Base-by-base conservation (phyloP, 2,329 filamentous ascomycete species). In the Pezicula rhizophila region DNA sequence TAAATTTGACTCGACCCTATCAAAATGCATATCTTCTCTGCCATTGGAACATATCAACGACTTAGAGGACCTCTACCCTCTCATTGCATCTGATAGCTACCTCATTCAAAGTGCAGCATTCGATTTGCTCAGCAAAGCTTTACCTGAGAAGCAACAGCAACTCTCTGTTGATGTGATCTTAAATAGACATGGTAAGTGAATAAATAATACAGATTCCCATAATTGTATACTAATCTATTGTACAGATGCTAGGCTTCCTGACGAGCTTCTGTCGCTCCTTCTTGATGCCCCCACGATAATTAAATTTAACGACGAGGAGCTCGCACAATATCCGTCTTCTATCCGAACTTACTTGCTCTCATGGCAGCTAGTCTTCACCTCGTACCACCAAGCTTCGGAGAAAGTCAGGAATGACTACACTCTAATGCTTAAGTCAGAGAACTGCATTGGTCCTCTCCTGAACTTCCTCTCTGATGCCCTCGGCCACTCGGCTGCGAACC, bases 321-420 rank as follows among this genome's bases (percentile, higher is more conserved):
- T 90, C 18, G 76, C 82, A 5, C 73, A 79, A 14, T 86, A 91
- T 58, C 89, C 89, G 10, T 71, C 80, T 1, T 63, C 78, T 0
- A 73, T 96, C 42, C 81, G 89, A 46, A 82, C 84, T 8, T 99
- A 96, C 61, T 75, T 99, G 2, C 73, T 96, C 25, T 87, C 89
- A 10, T 99, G 93, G 93, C 80, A 88, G 54, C 74, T 97, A 1
- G 77, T 96, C 0, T 97, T 95, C 62, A 89, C 95, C 58, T 85
- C 92, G 40, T 95, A 92, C 62, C 73, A 75, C 15, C 80, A 82
- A 17, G 82, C 90, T 11, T 89, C 91, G 0, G 85, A 87, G 65
- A 89, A 89, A 59, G 82, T 97, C 14, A 87, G 89, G 57, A 81
- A 80, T 50, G 84, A 91, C 60, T 97, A 96, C 60, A 79, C 82